phyloP scores from a whole-genome alignment of 169 alveolate species.

The Plasmodium gallinaceum region DNA sequence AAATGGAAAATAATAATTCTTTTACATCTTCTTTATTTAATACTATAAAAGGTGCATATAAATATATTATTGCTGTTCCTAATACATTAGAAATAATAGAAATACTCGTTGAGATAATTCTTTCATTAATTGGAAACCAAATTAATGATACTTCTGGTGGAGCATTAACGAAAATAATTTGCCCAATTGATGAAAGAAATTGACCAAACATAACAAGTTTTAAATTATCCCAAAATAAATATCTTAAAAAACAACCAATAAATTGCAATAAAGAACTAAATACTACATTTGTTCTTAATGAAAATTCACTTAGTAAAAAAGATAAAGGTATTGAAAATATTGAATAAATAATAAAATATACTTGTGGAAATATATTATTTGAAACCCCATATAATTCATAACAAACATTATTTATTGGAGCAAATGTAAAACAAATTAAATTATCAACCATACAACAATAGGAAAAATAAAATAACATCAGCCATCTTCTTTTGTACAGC shows the following conservation, averaged over 20 bases:
- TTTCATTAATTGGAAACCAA: conserved; percentile 49
- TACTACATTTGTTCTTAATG: conserved; percentile 40
- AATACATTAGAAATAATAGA: conserved; percentile 46
- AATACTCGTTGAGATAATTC: conserved; percentile 46
- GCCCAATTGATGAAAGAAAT: conserved; percentile 57
- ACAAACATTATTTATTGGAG: conserved; percentile 28
- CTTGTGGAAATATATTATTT: conserved; percentile 66
- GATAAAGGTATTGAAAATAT: conserved; percentile 49
- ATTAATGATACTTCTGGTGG: conserved; percentile 60
- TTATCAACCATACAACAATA: conserved; percentile 61
- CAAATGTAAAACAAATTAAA: conserved; percentile 46
- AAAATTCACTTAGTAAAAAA: conserved; percentile 48
- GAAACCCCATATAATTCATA: conserved; percentile 39
- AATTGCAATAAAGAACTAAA: conserved; percentile 37
- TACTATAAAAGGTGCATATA: conserved; percentile 47
- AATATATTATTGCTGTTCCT: conserved; percentile 64
- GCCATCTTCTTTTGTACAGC: conserved; percentile 51
- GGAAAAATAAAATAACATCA: conserved; percentile 62
- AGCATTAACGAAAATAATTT: conserved; percentile 55
- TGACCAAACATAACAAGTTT: conserved; percentile 53
- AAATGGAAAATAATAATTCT: conserved; percentile 8
- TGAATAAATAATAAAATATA: conserved; percentile 42
- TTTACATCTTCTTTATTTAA: conserved; percentile 28
- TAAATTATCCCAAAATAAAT: conserved; percentile 37
- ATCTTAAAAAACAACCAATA: conserved; percentile 39